Conservation (phyloP, 306 rosid genomes). For the Glycine tomentella region DNA sequence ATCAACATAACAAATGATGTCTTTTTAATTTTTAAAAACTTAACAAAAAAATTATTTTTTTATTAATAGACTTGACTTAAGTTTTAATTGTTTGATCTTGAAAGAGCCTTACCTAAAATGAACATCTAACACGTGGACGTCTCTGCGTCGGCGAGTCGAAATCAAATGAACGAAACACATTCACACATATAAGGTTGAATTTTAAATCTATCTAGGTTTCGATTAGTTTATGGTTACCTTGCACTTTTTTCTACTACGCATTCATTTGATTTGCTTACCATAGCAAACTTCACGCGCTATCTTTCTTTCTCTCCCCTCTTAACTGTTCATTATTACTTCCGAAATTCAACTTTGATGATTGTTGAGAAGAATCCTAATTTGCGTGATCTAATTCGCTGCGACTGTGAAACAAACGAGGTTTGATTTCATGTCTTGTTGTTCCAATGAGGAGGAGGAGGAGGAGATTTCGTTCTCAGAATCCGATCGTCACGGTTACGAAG, state of each 20-base stretch:
- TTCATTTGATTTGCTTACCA: not conserved
- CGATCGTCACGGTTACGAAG: constrained; percentile 41
- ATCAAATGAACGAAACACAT: too few relatives aligned
- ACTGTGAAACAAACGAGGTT: constrained; percentile 4
- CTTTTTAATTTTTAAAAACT: too few relatives aligned
- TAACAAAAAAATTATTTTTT: too few relatives aligned
- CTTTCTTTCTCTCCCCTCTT: not conserved
- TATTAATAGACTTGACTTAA: too few relatives aligned
- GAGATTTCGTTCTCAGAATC: constrained; percentile 52
- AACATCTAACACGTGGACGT: constrained; percentile 34
- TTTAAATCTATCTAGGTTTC: not conserved
- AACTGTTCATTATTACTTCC: not conserved
- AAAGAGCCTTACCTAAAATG: not conserved
- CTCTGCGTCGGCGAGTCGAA: too few relatives aligned
- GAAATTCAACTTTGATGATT: constrained; percentile 24
- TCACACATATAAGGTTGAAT: not conserved
- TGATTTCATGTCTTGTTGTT: constrained; percentile 63
- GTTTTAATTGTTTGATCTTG: too few relatives aligned
- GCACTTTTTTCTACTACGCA: not conserved
- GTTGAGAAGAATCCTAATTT: constrained; percentile 9
- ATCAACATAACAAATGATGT: too few relatives aligned
- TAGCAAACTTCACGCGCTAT: not conserved
- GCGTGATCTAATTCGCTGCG: too few relatives aligned
- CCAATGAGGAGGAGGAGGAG: constrained; percentile 50
- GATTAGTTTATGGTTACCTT: not conserved